A percentile compares a stretch with the other conserved stretches of the same genome.
Conservation (phyloP, 371 early-diverging fungal species). For the Mucor circinelloides region DNA sequence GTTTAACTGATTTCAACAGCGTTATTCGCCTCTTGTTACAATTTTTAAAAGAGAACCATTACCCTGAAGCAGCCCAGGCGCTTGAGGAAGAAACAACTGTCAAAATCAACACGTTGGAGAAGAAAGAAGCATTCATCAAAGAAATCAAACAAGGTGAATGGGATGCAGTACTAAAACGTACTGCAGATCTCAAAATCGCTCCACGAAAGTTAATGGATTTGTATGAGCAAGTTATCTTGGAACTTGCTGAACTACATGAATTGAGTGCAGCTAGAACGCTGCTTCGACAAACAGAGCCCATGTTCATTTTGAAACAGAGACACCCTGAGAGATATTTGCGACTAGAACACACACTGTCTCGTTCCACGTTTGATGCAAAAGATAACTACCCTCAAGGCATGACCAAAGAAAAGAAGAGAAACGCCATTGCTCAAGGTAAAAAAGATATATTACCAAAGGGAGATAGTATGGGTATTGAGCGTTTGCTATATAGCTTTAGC, state of each 20-base stretch:
- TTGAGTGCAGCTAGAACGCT: conserved; percentile 84
- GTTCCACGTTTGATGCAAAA: conserved; percentile 66
- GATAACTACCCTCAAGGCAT: conserved; percentile 60
- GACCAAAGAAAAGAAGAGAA: conserved; percentile 72
- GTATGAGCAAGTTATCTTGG: conserved; percentile 90
- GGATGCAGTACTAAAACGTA: conserved; percentile 81
- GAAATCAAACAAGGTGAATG: conserved; percentile 84
- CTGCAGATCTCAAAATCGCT: conserved; percentile 71
- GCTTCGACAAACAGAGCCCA: conserved; percentile 86
- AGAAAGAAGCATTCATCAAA: conserved; percentile 68
- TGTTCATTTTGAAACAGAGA: conserved; percentile 71
- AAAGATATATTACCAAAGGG: not conserved
- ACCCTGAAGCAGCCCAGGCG: conserved; percentile 67
- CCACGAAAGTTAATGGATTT: conserved; percentile 76
- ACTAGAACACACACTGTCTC: conserved; percentile 76
- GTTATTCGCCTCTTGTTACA: conserved; percentile 76
- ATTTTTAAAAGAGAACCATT: conserved; percentile 90
- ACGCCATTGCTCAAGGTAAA: conserved; percentile 72
- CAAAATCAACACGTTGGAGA: conserved; percentile 87
- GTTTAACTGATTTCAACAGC: not conserved
- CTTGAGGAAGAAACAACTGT: conserved; percentile 87
- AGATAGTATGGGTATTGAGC: not conserved
- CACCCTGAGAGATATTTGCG: conserved; percentile 79
- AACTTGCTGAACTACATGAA: conserved; percentile 73
- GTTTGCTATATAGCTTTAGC: conserved; percentile 42